A percentile compares a stretch with the other conserved stretches of the same genome.
These are phyloP conservation scores for Sanghuangporus weigelae DNA, from an alignment of 1,284 basidiomycete species.

Conservation along the genomic window DNA sequence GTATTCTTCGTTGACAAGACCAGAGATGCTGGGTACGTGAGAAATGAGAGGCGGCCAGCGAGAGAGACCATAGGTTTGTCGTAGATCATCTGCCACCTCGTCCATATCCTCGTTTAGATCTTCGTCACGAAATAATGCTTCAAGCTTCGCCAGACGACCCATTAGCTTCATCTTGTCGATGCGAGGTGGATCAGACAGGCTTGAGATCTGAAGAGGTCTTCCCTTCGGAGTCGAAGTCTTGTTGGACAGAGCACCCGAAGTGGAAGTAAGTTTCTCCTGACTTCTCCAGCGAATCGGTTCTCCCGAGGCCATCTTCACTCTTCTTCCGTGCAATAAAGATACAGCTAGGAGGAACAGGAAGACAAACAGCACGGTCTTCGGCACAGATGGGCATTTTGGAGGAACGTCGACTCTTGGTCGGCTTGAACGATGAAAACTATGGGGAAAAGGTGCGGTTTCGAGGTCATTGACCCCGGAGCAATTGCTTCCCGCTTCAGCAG, in stretches of 20 bases:
- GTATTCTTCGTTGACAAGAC: background rate
- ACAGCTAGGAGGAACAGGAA: too few relatives aligned
- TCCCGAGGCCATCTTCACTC: too few relatives aligned
- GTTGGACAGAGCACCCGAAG: background rate
- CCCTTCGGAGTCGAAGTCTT: background rate
- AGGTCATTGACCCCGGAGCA: background rate
- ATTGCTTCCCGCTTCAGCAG: background rate
- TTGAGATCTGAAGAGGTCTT: background rate
- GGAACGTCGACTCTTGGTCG: too few relatives aligned
- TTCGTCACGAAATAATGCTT: background rate
- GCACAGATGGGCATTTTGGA: too few relatives aligned
- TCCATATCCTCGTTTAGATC: background rate
- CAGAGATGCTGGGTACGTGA: constrained; percentile 22
- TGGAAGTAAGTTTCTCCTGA: background rate
- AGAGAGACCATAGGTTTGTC: background rate
- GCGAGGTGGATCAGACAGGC: constrained; percentile 1
- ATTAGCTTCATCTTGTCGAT: background rate
- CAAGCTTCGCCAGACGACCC: background rate
- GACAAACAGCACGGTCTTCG: too few relatives aligned
- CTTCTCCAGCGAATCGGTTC: too few relatives aligned
- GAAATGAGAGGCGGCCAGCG: constrained; percentile 31
- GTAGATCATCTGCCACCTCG: background rate
- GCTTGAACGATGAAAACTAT: background rate
- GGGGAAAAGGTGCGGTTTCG: background rate
- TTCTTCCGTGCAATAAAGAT: too few relatives aligned